These are phyloP conservation scores for Tricholomella constricta DNA, from an alignment of 768 basidiomycete genomes.

Conservation along the genomic window DNA sequence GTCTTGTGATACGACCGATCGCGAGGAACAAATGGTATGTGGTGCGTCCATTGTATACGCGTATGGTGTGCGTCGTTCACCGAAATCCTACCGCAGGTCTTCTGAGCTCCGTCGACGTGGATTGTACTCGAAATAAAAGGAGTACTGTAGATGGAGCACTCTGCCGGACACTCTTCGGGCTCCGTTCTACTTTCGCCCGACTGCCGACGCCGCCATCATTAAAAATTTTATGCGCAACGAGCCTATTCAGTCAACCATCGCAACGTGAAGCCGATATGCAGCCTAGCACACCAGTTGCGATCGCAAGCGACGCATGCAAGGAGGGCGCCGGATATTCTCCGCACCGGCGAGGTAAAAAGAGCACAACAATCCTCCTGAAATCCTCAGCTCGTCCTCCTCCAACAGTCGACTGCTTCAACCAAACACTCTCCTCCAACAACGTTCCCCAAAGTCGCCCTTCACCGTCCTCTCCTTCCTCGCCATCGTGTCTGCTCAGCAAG, in stretches of 20 bases:
- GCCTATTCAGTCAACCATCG: background rate
- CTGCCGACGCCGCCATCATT: background rate
- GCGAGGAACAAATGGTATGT: background rate
- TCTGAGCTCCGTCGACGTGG: background rate
- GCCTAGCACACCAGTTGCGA: background rate
- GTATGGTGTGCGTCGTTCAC: background rate
- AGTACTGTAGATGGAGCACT: background rate
- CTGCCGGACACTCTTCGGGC: conserved; percentile 1
- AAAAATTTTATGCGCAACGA: background rate
- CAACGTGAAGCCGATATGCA: background rate
- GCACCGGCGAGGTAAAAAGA: conserved; percentile 4
- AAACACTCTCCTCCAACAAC: conserved; percentile 20
- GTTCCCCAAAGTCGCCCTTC: conserved; percentile 42
- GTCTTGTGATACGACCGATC: background rate
- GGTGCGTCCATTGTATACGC: too few relatives aligned
- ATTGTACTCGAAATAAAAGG: background rate
- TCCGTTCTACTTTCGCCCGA: background rate
- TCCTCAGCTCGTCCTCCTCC: background rate
- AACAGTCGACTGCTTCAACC: background rate
- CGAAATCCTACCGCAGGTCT: conserved; percentile 1
- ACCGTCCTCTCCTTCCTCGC: conserved; percentile 40
- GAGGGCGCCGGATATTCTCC: conserved; percentile 8
- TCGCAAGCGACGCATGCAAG: background rate
- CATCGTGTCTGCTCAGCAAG: too few relatives aligned
- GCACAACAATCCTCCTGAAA: background rate